Base-by-base conservation (phyloP, 2,329 filamentous ascomycete genomes). In the Cordyceps farinosa region DNA sequence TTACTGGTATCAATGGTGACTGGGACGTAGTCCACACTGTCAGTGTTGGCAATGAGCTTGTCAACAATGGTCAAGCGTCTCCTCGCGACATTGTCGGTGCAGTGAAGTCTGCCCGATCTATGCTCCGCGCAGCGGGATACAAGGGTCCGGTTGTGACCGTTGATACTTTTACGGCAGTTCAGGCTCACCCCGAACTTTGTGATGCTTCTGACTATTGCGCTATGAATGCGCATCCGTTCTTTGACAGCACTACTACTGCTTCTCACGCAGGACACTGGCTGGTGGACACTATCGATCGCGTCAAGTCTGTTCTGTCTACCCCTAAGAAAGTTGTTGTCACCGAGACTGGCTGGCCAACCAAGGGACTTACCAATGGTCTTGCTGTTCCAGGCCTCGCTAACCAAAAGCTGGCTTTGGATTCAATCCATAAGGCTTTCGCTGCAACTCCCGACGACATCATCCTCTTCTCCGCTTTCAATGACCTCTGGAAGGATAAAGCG, bases 151-250 rank as follows among this genome's bases (percentile, higher is more conserved):
- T 96, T 36, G 90, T 93, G 44, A 87, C 89, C 0, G 90, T 94
- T 53, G 92, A 97, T 72, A 94, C 90, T 1, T 90, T 91, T 70
- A 82, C 84, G 29, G 87, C 88, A 5, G 82, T 87, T n/a, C 78
- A 87, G 54, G 76, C 79, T 57, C 83, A 94, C 69, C 88, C 88
- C 0, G 77, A 84, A 58, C 82, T 97, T 54, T 96, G 92, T 76
- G 74, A 86, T 32, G 81, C 79, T 52, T 90, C 89, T 1, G 91
- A 96, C 71, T 91, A 90, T 77, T 91, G 88, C 70, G 90, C 91
- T 17, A 84, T 89, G 72, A 96, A 97, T 76, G 85, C 87, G 67
- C 92, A 96, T 75, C 85, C 91, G 13, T 96, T 92, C 82, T 96
- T 95, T 74, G 90, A 96, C 69, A 75, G 80, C 3, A 84, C 83